phyloP scores from a whole-genome alignment of 805 yeast genomes.

The Pichia nanzhaoensis region DNA sequence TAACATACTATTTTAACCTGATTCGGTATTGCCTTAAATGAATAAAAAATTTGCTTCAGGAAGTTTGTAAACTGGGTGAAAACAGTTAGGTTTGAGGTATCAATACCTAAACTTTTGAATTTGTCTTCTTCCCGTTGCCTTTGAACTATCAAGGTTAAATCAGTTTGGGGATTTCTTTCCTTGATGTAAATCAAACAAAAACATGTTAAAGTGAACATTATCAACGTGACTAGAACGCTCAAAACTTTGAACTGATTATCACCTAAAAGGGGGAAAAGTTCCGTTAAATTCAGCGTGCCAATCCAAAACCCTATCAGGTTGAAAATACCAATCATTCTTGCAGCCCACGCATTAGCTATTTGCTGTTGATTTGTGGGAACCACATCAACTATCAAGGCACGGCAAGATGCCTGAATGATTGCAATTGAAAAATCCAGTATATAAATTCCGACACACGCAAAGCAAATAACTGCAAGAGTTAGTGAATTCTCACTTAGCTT shows the following conservation, averaged over 20 bases:
- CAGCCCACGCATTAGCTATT: constrained; percentile 60
- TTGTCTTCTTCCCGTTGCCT: constrained; percentile 29
- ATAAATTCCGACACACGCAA: constrained; percentile 49
- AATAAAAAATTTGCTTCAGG: constrained; percentile 30
- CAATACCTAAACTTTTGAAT: constrained; percentile 32
- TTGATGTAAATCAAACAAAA: constrained; percentile 35
- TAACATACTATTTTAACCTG: constrained; percentile 45
- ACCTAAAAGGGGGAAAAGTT: constrained; percentile 36
- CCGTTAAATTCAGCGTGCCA: constrained; percentile 41
- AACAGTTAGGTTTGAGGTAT: constrained; percentile 19
- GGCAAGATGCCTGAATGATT: constrained; percentile 51
- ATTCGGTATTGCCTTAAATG: constrained; percentile 38
- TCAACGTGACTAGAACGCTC: constrained; percentile 35
- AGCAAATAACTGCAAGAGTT: constrained; percentile 34
- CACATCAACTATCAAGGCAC: constrained; percentile 58
- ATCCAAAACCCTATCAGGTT: constrained; percentile 51
- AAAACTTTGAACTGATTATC: constrained; percentile 46
- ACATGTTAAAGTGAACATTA: constrained; percentile 36
- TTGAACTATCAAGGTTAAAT: constrained; percentile 34
- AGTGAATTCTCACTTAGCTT: constrained; percentile 18
- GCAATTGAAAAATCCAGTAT: constrained; percentile 50
- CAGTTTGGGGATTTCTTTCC: constrained; percentile 45
- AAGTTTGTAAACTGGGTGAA: constrained; percentile 21
- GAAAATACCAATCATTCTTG: constrained; percentile 54
- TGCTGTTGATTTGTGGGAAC: constrained; percentile 53